phyloP scores from a whole-genome alignment of 148 eudicot genomes.

The Beta vulgaris region DNA sequence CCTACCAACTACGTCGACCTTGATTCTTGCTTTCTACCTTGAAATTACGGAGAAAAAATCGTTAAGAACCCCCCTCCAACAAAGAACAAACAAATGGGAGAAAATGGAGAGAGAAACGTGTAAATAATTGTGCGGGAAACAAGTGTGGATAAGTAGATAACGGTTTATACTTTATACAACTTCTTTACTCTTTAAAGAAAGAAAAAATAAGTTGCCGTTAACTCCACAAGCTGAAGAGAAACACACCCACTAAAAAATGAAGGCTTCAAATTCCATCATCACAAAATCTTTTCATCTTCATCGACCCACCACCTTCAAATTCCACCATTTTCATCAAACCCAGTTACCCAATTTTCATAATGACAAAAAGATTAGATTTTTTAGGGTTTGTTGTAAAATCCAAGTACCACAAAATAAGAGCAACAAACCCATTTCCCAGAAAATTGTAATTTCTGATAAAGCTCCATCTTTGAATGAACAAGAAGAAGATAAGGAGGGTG shows the following conservation, averaged over 20 bases:
- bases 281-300: slow-evolving; percentile 30
- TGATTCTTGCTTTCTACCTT: too few relatives aligned
- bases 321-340: slow-evolving; percentile 24
- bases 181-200: neutral
- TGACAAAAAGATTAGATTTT: slow-evolving; percentile 10
- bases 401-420: slow-evolving; percentile 34
- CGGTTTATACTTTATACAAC: neutral
- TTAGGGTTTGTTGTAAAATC: slow-evolving; percentile 42
- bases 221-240: slow-evolving; percentile 11
- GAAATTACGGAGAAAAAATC: too few relatives aligned
- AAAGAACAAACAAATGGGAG: neutral
- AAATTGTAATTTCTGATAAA: slow-evolving; percentile 45
- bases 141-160: slow-evolving; percentile 28
- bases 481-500: slow-evolving; percentile 6
- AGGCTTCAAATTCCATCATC: slow-evolving; percentile 30
- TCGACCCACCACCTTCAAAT: slow-evolving; percentile 16
- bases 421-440: slow-evolving; percentile 34
- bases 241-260: slow-evolving; percentile 6
- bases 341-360: slow-evolving; percentile 22
- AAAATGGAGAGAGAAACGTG: neutral
- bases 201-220: neutral
- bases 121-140: slow-evolving; percentile 24
- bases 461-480: slow-evolving; percentile 60
- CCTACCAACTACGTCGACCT: too few relatives aligned
- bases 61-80: too few relatives aligned